phyloP scores from a whole-genome alignment of 2,329 filamentous ascomycete genomes.

The Periconia macrospinosa region DNA sequence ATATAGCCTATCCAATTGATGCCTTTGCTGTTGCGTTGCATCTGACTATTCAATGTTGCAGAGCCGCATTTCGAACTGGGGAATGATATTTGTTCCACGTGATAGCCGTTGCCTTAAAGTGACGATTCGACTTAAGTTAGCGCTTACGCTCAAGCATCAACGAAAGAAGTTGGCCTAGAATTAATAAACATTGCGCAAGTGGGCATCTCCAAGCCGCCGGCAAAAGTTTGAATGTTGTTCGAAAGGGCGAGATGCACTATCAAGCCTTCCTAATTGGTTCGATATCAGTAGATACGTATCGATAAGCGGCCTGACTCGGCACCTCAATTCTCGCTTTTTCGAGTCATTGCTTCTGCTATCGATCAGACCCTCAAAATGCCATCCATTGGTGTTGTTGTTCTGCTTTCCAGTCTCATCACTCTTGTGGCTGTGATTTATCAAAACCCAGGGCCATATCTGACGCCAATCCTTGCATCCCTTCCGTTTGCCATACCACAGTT shows the following conservation, averaged over 20 bases:
- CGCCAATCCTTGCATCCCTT: conserved; percentile 17
- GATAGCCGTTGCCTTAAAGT: too few species aligned
- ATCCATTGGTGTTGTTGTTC: conserved; percentile 21
- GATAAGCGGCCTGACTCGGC: conserved; percentile 7
- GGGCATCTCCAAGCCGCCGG: too few species aligned
- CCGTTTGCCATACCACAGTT: conserved; percentile 25
- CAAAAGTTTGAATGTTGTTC: too few species aligned
- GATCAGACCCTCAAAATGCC: conserved; percentile 18
- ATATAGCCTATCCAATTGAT: neutral
- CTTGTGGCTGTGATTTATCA: conserved; percentile 34
- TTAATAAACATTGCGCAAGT: too few species aligned
- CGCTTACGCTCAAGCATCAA: too few species aligned
- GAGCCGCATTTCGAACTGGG: too few species aligned
- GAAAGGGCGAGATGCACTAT: neutral
- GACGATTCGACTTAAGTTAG: too few species aligned
- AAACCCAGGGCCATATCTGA: conserved; percentile 18
- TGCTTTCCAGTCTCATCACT: conserved; percentile 26
- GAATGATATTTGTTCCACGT: too few species aligned
- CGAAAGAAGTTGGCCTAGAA: too few species aligned
- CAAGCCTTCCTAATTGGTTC: conserved; percentile 8
- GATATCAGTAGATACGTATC: conserved; percentile 5
- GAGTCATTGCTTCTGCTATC: neutral
- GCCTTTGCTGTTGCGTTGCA: too few species aligned
- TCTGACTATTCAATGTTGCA: too few species aligned
- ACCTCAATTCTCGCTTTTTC: neutral